These are phyloP conservation scores for Lachancea sp. DNA, from an alignment of 805 yeast genomes.

Conservation along the genomic window DNA sequence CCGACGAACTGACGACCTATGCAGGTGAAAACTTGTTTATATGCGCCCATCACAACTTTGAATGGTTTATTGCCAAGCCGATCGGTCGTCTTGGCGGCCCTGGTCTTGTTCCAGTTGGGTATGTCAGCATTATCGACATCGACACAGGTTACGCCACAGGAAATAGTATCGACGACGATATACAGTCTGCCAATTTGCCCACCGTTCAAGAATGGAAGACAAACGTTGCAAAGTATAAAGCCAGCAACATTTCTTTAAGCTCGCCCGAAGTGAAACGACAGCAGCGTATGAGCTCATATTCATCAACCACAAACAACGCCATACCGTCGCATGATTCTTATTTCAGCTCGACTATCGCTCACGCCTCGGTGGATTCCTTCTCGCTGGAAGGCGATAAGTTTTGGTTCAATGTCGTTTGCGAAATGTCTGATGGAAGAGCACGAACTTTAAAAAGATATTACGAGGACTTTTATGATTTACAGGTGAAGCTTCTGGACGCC, in stretches of 20 bases:
- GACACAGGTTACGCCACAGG: constrained; percentile 54
- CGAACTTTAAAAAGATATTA: constrained; percentile 80
- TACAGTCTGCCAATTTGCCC: constrained; percentile 67
- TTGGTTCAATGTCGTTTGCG: constrained; percentile 74
- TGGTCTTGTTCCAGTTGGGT: constrained; percentile 88
- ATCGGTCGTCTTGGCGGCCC: constrained; percentile 95
- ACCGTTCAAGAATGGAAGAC: constrained; percentile 95
- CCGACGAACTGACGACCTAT: constrained; percentile 77
- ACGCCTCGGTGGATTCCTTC: constrained; percentile 72
- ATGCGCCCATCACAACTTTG: constrained; percentile 93
- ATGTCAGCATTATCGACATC: constrained; percentile 79
- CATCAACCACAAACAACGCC: constrained; percentile 9
- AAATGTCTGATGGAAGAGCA: constrained; percentile 57
- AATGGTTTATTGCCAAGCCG: constrained; percentile 98
- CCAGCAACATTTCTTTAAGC: constrained; percentile 74
- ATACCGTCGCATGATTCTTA: constrained; percentile 12
- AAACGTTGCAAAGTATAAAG: constrained; percentile 85
- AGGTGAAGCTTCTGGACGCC: constrained; percentile 69
- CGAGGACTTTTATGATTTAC: constrained; percentile 94
- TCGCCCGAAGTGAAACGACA: constrained; percentile 35
- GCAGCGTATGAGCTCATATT: constrained; percentile 11
- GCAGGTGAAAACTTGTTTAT: constrained; percentile 88
- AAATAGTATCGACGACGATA: constrained; percentile 49
- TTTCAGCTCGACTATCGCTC: constrained; percentile 18
- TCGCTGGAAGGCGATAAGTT: constrained; percentile 79